These are phyloP conservation scores for Lantana camara DNA, from an alignment of 257 asterid species.

Conservation along the genomic window DNA sequence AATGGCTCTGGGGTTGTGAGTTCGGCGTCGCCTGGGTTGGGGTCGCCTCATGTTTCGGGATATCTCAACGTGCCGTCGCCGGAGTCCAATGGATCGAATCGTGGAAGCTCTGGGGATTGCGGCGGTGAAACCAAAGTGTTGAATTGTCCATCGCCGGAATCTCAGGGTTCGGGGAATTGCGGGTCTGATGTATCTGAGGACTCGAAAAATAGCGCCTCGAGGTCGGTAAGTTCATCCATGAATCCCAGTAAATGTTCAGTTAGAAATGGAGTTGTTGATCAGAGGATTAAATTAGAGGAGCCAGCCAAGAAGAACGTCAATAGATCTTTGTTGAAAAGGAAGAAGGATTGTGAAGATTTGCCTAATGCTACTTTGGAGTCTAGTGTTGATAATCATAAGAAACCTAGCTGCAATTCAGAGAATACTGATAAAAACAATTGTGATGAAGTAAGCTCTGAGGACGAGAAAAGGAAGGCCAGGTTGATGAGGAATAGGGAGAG, in stretches of 20 bases:
- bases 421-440: conserved; percentile 23
- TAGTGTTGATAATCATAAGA: conserved; percentile 41
- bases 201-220: conserved; percentile 30
- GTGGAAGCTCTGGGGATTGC: conserved; percentile 31
- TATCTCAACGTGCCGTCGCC: conserved; percentile 54
- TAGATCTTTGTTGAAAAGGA: conserved; percentile 60
- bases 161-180: conserved; percentile 58
- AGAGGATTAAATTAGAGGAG: conserved; percentile 41
- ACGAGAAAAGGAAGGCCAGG: conserved; percentile 71
- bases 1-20: conserved; percentile 43
- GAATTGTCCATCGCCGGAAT: conserved; percentile 64
- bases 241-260: conserved; percentile 33
- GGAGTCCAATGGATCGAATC: conserved; percentile 66
- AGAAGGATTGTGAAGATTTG: conserved; percentile 51
- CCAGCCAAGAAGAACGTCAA: conserved; percentile 21
- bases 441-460: conserved; percentile 48
- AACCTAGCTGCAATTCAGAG: conserved; percentile 31
- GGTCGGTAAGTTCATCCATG: conserved; percentile 53
- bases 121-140: conserved; percentile 36
- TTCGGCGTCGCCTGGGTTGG: conserved; percentile 34
- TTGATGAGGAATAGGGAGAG: conserved; percentile 91
- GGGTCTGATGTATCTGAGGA: conserved; percentile 53
- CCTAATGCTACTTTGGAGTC: conserved; percentile 30
- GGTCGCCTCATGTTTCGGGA: conserved; percentile 33
- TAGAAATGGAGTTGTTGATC: conserved; percentile 38